Evolutionary conservation across 768 basidiomycete species (phyloP).

Genomic region (Lactifluus pinguis): DNA sequence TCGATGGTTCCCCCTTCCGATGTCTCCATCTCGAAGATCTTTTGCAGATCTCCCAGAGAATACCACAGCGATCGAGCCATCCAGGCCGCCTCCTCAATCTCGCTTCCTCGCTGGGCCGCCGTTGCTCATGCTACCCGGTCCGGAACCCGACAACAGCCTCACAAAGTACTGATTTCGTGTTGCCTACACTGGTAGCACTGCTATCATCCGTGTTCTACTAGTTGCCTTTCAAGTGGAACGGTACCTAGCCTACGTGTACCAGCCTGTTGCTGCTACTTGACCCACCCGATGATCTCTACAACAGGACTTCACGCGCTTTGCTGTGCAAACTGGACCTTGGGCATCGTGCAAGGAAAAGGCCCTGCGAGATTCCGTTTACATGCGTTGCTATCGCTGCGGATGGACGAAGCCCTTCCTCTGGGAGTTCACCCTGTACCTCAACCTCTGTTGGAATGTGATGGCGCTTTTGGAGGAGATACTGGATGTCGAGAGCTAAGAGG

Average conservation of each 20-base stretch:
- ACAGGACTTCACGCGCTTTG: constrained; percentile 5
- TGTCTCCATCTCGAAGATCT: constrained; percentile 17
- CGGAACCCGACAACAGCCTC: constrained; percentile 32
- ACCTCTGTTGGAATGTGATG: neutral
- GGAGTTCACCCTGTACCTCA: constrained; percentile 17
- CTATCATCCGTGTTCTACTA: too few species aligned
- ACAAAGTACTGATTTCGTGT: neutral
- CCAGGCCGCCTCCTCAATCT: neutral
- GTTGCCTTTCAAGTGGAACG: too few species aligned
- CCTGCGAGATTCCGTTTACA: neutral
- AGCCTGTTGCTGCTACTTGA: too few species aligned
- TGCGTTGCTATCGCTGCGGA: neutral
- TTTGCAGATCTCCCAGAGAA: constrained; percentile 17
- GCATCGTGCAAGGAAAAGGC: neutral
- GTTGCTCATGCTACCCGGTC: constrained; percentile 34
- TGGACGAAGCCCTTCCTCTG: constrained; percentile 15
- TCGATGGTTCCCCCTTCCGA: neutral
- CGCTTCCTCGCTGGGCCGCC: constrained; percentile 7
- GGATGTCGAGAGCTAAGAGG: too few species aligned
- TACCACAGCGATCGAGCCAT: neutral
- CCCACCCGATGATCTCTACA: neutral
- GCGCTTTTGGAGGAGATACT: too few species aligned
- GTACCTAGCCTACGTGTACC: too few species aligned
- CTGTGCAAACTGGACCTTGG: constrained; percentile 14
- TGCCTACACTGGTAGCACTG: too few species aligned